phyloP scores from a whole-genome alignment of 2,329 filamentous ascomycete species.

The Pseudogymnoascus sp. region DNA sequence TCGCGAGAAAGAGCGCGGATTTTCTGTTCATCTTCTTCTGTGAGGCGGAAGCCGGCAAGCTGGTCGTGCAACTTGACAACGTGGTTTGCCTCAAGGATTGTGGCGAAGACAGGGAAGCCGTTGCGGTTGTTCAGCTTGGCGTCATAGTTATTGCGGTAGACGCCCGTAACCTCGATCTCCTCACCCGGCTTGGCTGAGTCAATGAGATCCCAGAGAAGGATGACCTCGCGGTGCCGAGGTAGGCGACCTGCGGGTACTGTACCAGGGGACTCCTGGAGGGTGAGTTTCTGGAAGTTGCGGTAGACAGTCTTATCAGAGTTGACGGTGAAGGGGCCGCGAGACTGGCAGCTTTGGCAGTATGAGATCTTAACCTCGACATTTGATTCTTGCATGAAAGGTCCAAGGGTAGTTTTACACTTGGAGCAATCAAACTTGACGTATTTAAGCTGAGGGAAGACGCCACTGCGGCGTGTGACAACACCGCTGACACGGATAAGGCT shows the following conservation, averaged over 20 bases:
- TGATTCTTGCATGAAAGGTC: constrained; percentile 95
- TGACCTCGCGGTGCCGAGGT: constrained; percentile 87
- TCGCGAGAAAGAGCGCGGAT: constrained; percentile 86
- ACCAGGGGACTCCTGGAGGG: constrained; percentile 91
- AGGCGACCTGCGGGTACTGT: constrained; percentile 94
- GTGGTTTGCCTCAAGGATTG: constrained; percentile 94
- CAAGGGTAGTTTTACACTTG: constrained; percentile 86
- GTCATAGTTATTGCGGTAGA: constrained; percentile 98
- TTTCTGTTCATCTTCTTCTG: constrained; percentile 86
- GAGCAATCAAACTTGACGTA: constrained; percentile 97
- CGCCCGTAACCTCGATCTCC: constrained; percentile 93
- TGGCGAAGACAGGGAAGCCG: constrained; percentile 96
- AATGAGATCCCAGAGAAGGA: constrained; percentile 94
- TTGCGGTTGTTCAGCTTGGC: constrained; percentile 97
- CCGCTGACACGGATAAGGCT: constrained; percentile 90
- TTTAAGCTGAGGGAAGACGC: constrained; percentile 95
- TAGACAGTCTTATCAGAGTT: constrained; percentile 98
- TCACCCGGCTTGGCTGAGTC: constrained; percentile 95
- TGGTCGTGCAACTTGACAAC: constrained; percentile 96
- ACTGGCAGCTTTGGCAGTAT: constrained; percentile 95
- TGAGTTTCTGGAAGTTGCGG: constrained; percentile 97
- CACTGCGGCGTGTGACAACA: constrained; percentile 87
- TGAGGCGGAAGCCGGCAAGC: constrained; percentile 90
- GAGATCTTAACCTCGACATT: constrained; percentile 94
- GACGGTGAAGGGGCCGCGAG: constrained; percentile 85